These are phyloP conservation scores for Beauveria medogensis DNA, from an alignment of 2,329 filamentous ascomycete species.

Conservation along the genomic window DNA sequence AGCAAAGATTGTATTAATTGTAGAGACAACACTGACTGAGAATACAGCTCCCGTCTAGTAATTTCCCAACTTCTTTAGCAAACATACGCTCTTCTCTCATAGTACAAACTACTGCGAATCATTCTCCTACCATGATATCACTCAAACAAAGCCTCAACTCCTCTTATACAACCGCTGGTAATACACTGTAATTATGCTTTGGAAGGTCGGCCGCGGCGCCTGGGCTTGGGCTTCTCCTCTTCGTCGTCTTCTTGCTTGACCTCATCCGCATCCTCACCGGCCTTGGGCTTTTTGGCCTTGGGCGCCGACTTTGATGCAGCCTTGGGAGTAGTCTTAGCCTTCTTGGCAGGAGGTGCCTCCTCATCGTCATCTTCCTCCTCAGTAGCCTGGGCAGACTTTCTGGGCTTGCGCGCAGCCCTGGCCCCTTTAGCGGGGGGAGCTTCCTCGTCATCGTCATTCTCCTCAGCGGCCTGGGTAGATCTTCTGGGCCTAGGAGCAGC, in stretches of 20 bases:
- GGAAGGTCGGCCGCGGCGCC: slow-evolving; percentile 22
- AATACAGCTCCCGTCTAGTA: background rate
- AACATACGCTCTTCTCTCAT: background rate
- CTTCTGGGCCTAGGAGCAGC: background rate
- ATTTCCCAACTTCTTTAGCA: background rate
- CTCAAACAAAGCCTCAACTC: background rate
- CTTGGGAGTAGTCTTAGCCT: background rate
- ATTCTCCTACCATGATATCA: background rate
- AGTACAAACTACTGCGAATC: background rate
- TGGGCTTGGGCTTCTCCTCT: slow-evolving; percentile 25
- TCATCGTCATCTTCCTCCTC: slow-evolving; percentile 16
- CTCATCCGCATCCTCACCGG: slow-evolving; percentile 17
- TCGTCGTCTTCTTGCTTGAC: slow-evolving; percentile 15
- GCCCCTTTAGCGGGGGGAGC: slow-evolving; percentile 16
- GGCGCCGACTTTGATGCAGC: background rate
- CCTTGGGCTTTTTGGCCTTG: slow-evolving; percentile 15
- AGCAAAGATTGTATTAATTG: background rate
- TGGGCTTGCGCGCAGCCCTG: background rate
- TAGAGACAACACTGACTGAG: background rate
- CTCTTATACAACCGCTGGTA: background rate
- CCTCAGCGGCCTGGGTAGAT: background rate
- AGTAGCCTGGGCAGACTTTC: background rate
- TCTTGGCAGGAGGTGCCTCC: slow-evolving; percentile 12
- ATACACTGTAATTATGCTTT: slow-evolving; percentile 14
- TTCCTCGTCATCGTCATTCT: slow-evolving; percentile 13